phyloP scores from a whole-genome alignment of 805 yeast genomes.

The Starmera dryadoides region DNA sequence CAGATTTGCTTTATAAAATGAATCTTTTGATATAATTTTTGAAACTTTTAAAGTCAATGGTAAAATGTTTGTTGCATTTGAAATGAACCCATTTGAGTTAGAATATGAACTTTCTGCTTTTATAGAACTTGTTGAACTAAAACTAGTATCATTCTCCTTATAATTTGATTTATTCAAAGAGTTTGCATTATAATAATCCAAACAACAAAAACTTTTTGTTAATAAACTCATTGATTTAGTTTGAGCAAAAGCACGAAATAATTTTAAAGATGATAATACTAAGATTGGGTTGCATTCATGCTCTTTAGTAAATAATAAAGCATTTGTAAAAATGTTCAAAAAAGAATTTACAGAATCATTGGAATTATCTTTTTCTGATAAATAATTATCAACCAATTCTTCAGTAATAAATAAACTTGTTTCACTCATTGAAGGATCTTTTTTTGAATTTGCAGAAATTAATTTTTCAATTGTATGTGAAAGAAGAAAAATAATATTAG shows the following conservation, averaged over 20 bases:
- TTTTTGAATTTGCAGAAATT: neutral
- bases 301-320: neutral
- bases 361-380: neutral
- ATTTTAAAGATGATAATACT: neutral
- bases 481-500: slow-evolving; percentile 5
- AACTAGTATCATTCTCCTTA: no score
- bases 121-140: no score
- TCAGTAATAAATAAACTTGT: neutral
- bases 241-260: neutral
- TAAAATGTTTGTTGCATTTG: neutral
- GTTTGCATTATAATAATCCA: neutral
- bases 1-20: neutral
- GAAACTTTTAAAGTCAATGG: neutral
- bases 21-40: neutral
- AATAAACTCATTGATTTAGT: neutral
- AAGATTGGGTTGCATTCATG: neutral
- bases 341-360: neutral
- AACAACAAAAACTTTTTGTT: neutral
- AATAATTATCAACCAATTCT: slow-evolving; percentile 1
- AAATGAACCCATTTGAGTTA: no score
- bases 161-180: no score
- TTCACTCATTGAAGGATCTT: neutral
- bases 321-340: neutral
- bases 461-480: slow-evolving; percentile 5
- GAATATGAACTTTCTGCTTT: no score